Percentiles rank a stretch among this genome's conserved stretches.
Conservation (phyloP, 441 rosid species). For the Dalechampia spathulata region DNA sequence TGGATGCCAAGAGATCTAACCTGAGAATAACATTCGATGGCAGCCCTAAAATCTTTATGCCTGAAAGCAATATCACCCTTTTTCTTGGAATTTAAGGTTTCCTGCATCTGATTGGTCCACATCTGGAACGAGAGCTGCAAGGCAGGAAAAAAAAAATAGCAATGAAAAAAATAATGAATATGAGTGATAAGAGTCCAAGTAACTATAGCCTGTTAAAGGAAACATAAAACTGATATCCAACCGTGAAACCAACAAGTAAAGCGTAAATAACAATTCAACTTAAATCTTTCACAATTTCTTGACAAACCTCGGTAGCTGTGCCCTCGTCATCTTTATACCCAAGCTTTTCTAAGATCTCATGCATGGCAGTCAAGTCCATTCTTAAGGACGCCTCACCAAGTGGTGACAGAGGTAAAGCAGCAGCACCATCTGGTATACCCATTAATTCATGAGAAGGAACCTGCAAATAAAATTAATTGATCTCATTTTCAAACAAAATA, state of each 20-base stretch:
- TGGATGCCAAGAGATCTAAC: constrained; percentile 29
- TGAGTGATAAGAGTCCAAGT: not conserved
- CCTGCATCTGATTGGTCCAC: constrained; percentile 91
- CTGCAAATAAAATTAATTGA: constrained; percentile 24
- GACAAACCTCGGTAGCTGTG: constrained; percentile 52
- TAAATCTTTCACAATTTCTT: not conserved
- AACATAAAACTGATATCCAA: not conserved
- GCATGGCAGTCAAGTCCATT: constrained; percentile 73
- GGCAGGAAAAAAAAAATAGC: constrained; percentile 11
- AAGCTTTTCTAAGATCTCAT: constrained; percentile 63
- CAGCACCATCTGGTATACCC: constrained; percentile 57
- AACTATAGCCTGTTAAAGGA: not conserved
- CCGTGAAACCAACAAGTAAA: constrained; percentile 1
- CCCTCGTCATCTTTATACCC: constrained; percentile 92
- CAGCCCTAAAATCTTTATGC: constrained; percentile 61
- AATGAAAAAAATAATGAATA: not conserved
- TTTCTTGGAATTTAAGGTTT: constrained; percentile 70
- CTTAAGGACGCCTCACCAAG: constrained; percentile 77
- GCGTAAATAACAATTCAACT: not conserved
- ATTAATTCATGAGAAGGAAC: constrained; percentile 71
- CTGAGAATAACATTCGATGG: constrained; percentile 64
- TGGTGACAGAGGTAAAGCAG: constrained; percentile 51
- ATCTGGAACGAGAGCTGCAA: constrained; percentile 83
- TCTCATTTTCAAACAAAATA: constrained; percentile 6
- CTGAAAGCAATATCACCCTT: constrained; percentile 80